Evolutionary conservation across 2,329 filamentous ascomycete species (phyloP), one percentile per base, ranked within the genome.

Genomic region (Fusarium zealandicum): DNA sequence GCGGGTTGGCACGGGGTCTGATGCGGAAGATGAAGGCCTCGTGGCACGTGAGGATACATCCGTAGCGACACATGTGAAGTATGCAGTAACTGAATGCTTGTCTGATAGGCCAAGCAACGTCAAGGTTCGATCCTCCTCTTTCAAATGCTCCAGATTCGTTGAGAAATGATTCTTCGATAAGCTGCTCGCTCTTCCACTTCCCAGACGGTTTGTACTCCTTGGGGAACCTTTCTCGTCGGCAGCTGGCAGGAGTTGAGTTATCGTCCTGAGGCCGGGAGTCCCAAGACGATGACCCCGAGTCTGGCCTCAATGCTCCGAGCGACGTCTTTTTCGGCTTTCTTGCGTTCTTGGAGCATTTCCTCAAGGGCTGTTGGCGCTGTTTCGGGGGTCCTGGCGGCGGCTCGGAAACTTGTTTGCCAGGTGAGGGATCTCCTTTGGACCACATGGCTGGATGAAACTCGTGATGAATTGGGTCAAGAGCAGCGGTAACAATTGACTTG

Each of bases 1-100:
- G 30, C 11, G 39, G 25, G 1, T 40, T 18, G 6, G 20, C 27
- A 10, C 38, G 38, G 1, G 52, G 46, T 17, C 32, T 25, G 4
- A 55, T 25, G 7, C 52, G 52, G 14, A 55, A 55, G 13, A 61
- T 55, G 30, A 61, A 61, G 2, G 58, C 58, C 44, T 61, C 58
- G 4, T 58, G 13, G 37, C 47, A 53, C 20, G 58, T 55, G 12
- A 58, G 17, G 39, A 61, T 58, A 22, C 58, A 61, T 10, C 58
- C 58, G 38, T 61, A 61, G 13, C 58, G 58, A 13, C 58, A 61
- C 39, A 58, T 48, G 18, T 54, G 11, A 32, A 53, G 32, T 9
- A 61, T 46, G 33, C 54, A 61, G 40, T 61, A 61, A 17, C 51
- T 47, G 33, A 37, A 59, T 13, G 59, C 59, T 32, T 61, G 59